Percentiles rank a stretch among this genome's conserved stretches.
Evolutionary conservation across 306 rosid species (phyloP).

Genomic region (Cicer yamashitae): DNA sequence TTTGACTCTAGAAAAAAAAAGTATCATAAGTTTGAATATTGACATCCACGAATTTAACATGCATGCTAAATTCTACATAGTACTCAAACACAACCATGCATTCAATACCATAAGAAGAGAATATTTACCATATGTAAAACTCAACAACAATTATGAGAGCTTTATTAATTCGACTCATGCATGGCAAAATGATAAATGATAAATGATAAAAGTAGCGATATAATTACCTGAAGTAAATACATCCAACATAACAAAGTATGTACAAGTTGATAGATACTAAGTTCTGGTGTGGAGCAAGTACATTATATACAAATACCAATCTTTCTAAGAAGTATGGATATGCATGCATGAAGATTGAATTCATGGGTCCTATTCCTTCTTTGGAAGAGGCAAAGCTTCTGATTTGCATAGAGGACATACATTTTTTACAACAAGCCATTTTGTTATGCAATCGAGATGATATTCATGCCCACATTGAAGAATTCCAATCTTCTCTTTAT

Average conservation of each 20-base stretch:
- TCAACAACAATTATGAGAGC: too few relatives aligned
- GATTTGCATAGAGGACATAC: constrained; percentile 92
- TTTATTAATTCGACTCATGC: too few relatives aligned
- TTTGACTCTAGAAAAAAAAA: too few relatives aligned
- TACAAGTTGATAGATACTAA: too few relatives aligned
- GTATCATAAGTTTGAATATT: too few relatives aligned
- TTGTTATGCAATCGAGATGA: constrained; percentile 77
- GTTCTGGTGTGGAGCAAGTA: too few relatives aligned
- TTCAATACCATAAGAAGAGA: too few relatives aligned
- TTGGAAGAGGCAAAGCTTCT: constrained; percentile 65
- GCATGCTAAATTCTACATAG: background rate
- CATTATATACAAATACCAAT: constrained; percentile 33
- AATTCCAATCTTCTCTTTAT: constrained; percentile 66
- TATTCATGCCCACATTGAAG: constrained; percentile 86
- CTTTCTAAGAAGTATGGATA: too few relatives aligned
- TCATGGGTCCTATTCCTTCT: background rate
- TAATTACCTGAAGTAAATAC: background rate
- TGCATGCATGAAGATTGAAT: constrained; percentile 25
- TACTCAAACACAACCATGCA: too few relatives aligned
- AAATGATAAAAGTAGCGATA: background rate
- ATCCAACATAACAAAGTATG: constrained; percentile 47
- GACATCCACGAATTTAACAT: too few relatives aligned
- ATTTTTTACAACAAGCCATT: constrained; percentile 86
- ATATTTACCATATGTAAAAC: too few relatives aligned
- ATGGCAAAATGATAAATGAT: too few relatives aligned